These are phyloP conservation scores for Salix dunnii DNA, from an alignment of 345 rosid genomes.

Conservation along the genomic window DNA sequence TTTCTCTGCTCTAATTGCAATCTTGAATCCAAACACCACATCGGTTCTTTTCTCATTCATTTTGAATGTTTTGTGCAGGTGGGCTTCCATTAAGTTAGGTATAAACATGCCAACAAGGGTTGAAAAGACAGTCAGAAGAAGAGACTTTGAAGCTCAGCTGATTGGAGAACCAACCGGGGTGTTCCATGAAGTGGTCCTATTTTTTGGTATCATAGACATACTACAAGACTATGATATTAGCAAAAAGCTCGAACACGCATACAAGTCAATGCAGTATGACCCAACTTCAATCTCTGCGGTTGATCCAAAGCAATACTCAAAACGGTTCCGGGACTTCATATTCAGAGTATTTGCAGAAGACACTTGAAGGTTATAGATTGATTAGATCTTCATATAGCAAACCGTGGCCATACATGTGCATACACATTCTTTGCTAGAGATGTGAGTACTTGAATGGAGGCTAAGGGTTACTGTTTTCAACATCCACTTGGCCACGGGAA, in stretches of 20 bases:
- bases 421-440: conserved; percentile 14
- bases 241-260: conserved; percentile 98
- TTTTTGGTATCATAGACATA: conserved; percentile 91
- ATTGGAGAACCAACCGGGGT: conserved; percentile 92
- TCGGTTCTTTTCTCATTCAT: neutral
- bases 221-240: conserved; percentile 96
- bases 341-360: conserved; percentile 79
- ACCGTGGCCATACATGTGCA: conserved; percentile 21
- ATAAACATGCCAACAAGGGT: conserved; percentile 72
- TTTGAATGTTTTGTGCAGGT: conserved; percentile 38
- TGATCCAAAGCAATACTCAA: conserved; percentile 91
- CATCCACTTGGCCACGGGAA: neutral
- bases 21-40: neutral
- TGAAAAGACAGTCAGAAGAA: conserved; percentile 71
- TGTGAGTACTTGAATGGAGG: conserved; percentile 4
- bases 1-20: neutral
- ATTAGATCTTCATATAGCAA: conserved; percentile 19
- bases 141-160: conserved; percentile 60
- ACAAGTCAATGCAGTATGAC: conserved; percentile 93
- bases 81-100: conserved; percentile 67
- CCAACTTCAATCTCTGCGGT: conserved; percentile 97
- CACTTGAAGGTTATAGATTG: conserved; percentile 35
- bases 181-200: conserved; percentile 60
- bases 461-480: neutral
- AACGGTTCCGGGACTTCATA: conserved; percentile 86